Conservation (phyloP, 2,329 filamentous ascomycete species). For the Lasiodiplodia citricola region DNA sequence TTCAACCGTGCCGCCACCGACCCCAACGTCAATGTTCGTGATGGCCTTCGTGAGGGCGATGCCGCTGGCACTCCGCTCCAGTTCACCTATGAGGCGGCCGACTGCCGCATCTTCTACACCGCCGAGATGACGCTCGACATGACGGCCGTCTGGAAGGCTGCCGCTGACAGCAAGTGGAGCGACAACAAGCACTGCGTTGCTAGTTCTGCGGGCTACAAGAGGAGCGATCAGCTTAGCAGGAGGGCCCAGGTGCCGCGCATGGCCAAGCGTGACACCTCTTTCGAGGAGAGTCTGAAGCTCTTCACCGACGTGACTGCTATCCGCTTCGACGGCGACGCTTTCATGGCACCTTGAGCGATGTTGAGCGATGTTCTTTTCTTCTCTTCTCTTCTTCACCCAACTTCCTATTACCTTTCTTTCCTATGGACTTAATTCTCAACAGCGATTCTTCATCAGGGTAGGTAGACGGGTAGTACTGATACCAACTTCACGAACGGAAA, state of each 20-base stretch:
- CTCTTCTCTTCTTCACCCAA: not conserved
- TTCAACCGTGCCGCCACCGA: slow-evolving; percentile 34
- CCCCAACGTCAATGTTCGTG: slow-evolving; percentile 41
- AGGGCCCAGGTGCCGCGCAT: slow-evolving; percentile 5
- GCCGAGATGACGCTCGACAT: slow-evolving; percentile 48
- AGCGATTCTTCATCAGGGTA: slow-evolving; percentile 2
- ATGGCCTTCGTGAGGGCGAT: slow-evolving; percentile 42
- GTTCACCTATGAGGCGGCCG: slow-evolving; percentile 47
- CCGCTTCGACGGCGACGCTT: slow-evolving; percentile 16
- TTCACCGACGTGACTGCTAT: slow-evolving; percentile 5
- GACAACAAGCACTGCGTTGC: slow-evolving; percentile 40
- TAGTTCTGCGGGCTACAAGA: slow-evolving; percentile 9
- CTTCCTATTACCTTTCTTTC: not conserved
- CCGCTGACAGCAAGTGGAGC: slow-evolving; percentile 44
- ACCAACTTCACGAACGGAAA: slow-evolving; percentile 19
- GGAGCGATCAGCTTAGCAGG: slow-evolving; percentile 8
- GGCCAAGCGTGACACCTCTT: slow-evolving; percentile 7
- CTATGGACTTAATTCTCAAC: not conserved
- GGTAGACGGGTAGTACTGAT: slow-evolving; percentile 17
- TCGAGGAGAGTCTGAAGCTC: slow-evolving; percentile 17
- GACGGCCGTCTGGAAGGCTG: slow-evolving; percentile 45
- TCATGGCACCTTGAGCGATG: slow-evolving; percentile 18
- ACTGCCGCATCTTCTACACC: slow-evolving; percentile 48
- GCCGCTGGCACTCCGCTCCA: slow-evolving; percentile 41
- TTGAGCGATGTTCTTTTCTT: not conserved